Base-by-base conservation (phyloP, 495 filamentous ascomycete species). In the Pyrenula massariospora region DNA sequence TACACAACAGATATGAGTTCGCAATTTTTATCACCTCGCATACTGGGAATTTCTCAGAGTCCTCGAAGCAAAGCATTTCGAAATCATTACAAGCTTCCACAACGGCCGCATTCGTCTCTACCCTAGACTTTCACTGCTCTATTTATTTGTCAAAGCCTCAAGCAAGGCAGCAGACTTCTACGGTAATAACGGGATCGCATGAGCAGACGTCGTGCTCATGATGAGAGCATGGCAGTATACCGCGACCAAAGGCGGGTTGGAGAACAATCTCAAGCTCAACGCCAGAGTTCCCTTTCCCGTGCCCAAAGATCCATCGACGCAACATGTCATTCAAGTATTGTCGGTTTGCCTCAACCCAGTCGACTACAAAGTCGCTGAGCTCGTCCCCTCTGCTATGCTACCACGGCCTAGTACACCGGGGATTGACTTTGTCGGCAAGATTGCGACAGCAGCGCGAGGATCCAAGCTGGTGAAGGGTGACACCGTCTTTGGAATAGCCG, bases 171-270 rank as follows among this genome's bases (percentile, higher is more conserved):
- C n/a, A n/a, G n/a, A n/a, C n/a, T n/a, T n/a, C n/a, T n/a, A n/a
- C n/a, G n/a, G n/a, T n/a, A n/a, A n/a, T n/a, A n/a, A n/a, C n/a
- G n/a, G n/a, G n/a, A n/a, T n/a, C n/a, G n/a, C n/a, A n/a, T n/a
- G n/a, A 42, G 31, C 31, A 15, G 10, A 52, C 21, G 60, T 66
- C 15, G 71, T 66, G 3, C 48, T 66, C 57, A 73, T 70, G 50
- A 87, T 87, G 83, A 73, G 71, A 60, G 81, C 80, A 42, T 87
- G 84, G 83, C 74, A 84, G 36, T 87, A 79, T 70, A 66, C 58
- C 51, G 64, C 60, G 59, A 70, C 77, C n/a, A 50, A 58, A 12
- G 68, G 67, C 48, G 73, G 75, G 49, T 67, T 88, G 3, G 77
- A 83, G 50, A 76, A 78, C n/a, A 82, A 79, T 65, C 68, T 87